Evolutionary conservation across 108 stramenopile genomes (phyloP).

Genomic region (Nitzschia sp.): DNA sequence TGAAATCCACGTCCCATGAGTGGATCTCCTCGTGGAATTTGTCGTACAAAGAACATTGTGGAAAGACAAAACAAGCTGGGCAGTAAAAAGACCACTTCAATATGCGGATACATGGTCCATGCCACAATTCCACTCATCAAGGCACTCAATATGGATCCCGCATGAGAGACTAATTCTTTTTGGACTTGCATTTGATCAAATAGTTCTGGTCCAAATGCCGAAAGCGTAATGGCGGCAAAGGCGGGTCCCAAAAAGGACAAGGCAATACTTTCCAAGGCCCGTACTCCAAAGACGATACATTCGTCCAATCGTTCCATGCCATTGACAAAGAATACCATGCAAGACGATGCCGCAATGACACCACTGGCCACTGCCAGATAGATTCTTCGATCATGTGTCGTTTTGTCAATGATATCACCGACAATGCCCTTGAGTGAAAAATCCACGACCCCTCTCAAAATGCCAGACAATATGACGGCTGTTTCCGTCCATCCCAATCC

Average conservation of each 20-base stretch:
- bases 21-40: slow-evolving; percentile 27
- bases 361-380: slow-evolving; percentile 21
- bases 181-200: slow-evolving; percentile 37
- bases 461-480: slow-evolving; percentile 51
- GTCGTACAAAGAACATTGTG: slow-evolving; percentile 28
- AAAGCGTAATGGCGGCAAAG: slow-evolving; percentile 32
- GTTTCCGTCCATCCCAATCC: slow-evolving; percentile 36
- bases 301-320: slow-evolving; percentile 19
- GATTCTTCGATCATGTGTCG: slow-evolving; percentile 21
- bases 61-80: slow-evolving; percentile 23
- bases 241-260: slow-evolving; percentile 35
- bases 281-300: slow-evolving; percentile 28
- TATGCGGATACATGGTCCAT: slow-evolving; percentile 34
- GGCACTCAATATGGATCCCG: slow-evolving; percentile 29
- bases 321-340: slow-evolving; percentile 50
- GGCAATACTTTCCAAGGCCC: slow-evolving; percentile 26
- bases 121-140: slow-evolving; percentile 18
- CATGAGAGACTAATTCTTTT: slow-evolving; percentile 36
- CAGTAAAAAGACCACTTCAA: slow-evolving; percentile 32
- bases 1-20: slow-evolving; percentile 41
- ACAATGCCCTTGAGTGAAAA: slow-evolving; percentile 29
- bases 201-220: slow-evolving; percentile 41
- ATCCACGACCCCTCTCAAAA: slow-evolving; percentile 54
- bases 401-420: slow-evolving; percentile 37
- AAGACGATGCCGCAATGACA: slow-evolving; percentile 37